Percentiles rank a stretch among this genome's conserved stretches.
Evolutionary conservation across 2,329 filamentous ascomycete genomes (phyloP).

Genomic region (Cordyceps militaris): DNA sequence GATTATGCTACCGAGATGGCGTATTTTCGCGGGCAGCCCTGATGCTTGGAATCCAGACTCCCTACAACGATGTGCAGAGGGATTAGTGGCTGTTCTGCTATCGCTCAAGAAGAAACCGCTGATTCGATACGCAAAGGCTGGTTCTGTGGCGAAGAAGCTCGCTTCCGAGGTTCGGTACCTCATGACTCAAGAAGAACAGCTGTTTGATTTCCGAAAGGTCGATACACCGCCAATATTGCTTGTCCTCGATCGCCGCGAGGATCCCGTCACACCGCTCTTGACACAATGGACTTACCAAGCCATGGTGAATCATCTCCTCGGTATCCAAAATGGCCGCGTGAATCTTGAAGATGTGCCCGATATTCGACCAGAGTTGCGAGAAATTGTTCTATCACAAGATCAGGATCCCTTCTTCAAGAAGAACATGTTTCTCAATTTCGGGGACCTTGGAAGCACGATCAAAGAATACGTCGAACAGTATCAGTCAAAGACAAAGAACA

Average conservation of each 20-base stretch:
- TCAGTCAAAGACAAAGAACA: constrained; percentile 94
- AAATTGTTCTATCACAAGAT: constrained; percentile 92
- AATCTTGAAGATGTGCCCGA: constrained; percentile 80
- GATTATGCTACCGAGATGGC: constrained; percentile 62
- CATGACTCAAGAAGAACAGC: constrained; percentile 89
- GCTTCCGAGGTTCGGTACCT: constrained; percentile 88
- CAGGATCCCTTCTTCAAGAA: constrained; percentile 98
- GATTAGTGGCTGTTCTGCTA: constrained; percentile 73
- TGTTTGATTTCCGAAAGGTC: constrained; percentile 92
- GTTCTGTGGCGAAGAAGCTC: constrained; percentile 81
- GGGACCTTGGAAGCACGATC: constrained; percentile 89
- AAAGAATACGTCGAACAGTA: constrained; percentile 99
- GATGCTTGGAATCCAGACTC: constrained; percentile 90
- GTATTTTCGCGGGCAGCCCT: constrained; percentile 73
- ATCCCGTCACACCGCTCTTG: constrained; percentile 87
- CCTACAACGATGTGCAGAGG: constrained; percentile 79
- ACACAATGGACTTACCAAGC: constrained; percentile 99
- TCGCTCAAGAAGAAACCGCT: constrained; percentile 95
- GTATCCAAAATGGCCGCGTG: constrained; percentile 91
- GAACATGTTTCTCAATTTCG: constrained; percentile 98
- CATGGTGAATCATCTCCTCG: constrained; percentile 97
- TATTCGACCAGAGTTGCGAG: constrained; percentile 76
- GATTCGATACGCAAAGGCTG: constrained; percentile 89
- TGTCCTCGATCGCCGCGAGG: constrained; percentile 83
- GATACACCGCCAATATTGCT: constrained; percentile 92